phyloP scores from a whole-genome alignment of 176 grass and related monocot genomes.

The Melocanna baccifera region DNA sequence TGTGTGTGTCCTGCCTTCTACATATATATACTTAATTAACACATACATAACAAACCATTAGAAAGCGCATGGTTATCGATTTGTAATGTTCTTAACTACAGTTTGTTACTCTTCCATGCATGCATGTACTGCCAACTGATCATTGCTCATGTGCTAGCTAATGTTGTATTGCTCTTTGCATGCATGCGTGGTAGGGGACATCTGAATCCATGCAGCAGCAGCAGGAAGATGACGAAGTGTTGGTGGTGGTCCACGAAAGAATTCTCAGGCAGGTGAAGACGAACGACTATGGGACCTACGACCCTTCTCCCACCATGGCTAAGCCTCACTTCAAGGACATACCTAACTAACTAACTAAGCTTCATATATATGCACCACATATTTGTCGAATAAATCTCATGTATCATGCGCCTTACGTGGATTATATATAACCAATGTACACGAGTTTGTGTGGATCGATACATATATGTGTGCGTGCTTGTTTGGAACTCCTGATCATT shows the following conservation, averaged over 20 bases:
- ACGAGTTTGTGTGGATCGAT: not conserved
- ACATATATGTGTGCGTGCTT: not conserved
- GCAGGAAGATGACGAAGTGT: conserved; percentile 29
- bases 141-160: not conserved
- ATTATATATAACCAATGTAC: not conserved
- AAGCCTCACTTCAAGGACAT: conserved; percentile 86
- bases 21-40: too few species aligned
- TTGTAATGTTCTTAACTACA: not conserved
- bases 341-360: conserved; percentile 32
- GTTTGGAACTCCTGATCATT: not conserved
- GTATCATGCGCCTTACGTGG: not conserved
- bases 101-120: not conserved
- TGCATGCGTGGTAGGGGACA: conserved; percentile 14
- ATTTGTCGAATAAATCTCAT: conserved; percentile 35
- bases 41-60: not conserved
- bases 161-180: not conserved
- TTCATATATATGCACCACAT: not conserved
- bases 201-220: conserved; percentile 22
- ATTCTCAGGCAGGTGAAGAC: conserved; percentile 57
- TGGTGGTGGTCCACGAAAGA: conserved; percentile 36
- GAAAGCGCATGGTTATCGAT: not conserved
- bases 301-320: conserved; percentile 51
- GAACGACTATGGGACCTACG: conserved; percentile 61
- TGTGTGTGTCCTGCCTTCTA: too few species aligned
- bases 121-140: not conserved